Conservation (phyloP, 2,329 filamentous ascomycete genomes). For the Arthrinium phaeospermum region DNA sequence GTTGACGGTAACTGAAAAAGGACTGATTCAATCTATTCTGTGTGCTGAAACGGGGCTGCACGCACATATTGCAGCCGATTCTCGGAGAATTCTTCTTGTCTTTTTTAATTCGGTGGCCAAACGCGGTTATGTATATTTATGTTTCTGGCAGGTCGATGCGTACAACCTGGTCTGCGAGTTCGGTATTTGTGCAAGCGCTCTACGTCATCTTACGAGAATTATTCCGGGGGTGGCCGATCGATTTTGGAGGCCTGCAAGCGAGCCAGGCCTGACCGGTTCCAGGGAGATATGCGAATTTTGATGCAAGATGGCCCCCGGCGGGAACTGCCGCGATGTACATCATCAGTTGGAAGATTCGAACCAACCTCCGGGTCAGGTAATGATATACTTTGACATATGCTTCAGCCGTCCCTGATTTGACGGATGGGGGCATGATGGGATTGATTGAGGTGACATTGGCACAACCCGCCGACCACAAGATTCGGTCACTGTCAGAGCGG, state of each 20-base stretch:
- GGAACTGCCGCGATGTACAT: not conserved
- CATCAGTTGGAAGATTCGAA: not conserved
- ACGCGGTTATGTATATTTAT: not conserved
- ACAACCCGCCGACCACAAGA: not conserved
- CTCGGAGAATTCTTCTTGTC: not conserved
- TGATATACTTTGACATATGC: not conserved
- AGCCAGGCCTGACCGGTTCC: no score
- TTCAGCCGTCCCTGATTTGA: not conserved
- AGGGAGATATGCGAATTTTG: not conserved
- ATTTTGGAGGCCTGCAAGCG: not conserved
- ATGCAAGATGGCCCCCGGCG: not conserved
- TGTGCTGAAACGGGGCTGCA: not conserved
- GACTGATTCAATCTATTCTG: not conserved
- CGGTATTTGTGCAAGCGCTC: not conserved
- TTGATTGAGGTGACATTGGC: not conserved
- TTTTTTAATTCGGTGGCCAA: not conserved
- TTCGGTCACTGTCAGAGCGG: constrained; percentile 1
- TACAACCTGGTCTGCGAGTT: not conserved
- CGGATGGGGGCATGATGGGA: no score
- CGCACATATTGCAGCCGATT: not conserved
- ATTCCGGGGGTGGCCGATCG: not conserved
- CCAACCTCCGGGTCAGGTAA: no score
- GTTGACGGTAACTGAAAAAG: no score
- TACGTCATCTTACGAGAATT: not conserved
- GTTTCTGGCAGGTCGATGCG: not conserved